A percentile compares a stretch with the other conserved stretches of the same genome.
These are phyloP conservation scores for Sclerotinia glacialis DNA, from an alignment of 2,329 filamentous ascomycete genomes.

Conservation along the genomic window DNA sequence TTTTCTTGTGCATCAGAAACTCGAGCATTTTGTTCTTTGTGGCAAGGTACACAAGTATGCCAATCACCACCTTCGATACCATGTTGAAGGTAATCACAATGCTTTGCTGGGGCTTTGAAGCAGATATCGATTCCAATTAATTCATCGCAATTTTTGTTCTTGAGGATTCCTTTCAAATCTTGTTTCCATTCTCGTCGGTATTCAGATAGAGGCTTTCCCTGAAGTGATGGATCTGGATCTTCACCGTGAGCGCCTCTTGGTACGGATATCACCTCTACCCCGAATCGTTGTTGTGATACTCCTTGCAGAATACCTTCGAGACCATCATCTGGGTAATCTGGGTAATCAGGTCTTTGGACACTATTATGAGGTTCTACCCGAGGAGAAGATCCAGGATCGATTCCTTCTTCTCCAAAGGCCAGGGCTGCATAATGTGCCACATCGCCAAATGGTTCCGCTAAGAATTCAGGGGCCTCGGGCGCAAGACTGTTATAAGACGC, in stretches of 20 bases:
- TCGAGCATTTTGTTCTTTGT: not conserved
- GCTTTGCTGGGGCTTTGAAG: conserved; percentile 5
- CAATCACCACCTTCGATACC: not conserved
- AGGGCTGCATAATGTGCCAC: not conserved
- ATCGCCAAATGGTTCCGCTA: conserved; percentile 9
- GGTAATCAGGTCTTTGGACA: not conserved
- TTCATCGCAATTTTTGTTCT: conserved; percentile 8
- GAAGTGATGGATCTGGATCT: not conserved
- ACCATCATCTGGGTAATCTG: not conserved
- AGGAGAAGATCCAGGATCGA: too few species aligned
- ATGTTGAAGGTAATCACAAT: conserved; percentile 10
- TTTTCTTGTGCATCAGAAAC: not conserved
- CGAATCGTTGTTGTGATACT: not conserved
- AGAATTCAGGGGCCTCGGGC: not conserved
- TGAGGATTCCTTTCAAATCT: not conserved
- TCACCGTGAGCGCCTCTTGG: not conserved
- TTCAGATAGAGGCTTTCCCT: not conserved
- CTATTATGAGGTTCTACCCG: not conserved
- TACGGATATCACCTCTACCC: not conserved
- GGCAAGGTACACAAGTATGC: not conserved
- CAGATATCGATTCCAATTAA: conserved; percentile 1
- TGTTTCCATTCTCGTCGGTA: conserved; percentile 5
- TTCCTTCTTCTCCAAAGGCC: not conserved
- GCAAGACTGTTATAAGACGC: conserved; percentile 6
- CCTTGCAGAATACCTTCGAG: not conserved